Evolutionary conservation across 495 filamentous ascomycete genomes (phyloP), one percentile per base, ranked within the genome.

Genomic region (Annulohypoxylon nitens): DNA sequence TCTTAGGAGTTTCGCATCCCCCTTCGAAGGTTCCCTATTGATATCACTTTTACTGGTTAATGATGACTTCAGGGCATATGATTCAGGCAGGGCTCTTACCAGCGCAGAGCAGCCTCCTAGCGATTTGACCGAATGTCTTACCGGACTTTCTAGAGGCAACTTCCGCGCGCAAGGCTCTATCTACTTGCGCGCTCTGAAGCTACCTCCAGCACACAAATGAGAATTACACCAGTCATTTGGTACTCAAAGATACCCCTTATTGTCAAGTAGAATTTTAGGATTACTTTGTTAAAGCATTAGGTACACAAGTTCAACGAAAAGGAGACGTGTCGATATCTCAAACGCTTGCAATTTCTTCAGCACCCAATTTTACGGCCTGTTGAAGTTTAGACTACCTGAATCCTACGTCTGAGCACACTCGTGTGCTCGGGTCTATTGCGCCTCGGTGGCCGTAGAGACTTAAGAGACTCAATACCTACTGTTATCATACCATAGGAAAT

Each of bases 341-440:
- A 60, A 61, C 26, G 50, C 26, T 59, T 30, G 26, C 33, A 57
- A 60, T 50, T 55, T 18, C 39, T 39, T 45, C 30, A 48, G 51
- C 53, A 41, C 51, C 16, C 55, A 60, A 60, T 63, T 30, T 39
- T 61, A 58, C 47, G 34, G 7, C 30, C 58, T 59, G 47, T 33
- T 34, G 50, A 55, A 61, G n/a, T 30, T 54, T 55, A 61, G 34
- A 65, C 33, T 9, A 41, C 14, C 54, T 53, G 25, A 64, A 34
- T 37, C 50, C 53, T 53, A 70, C 55, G 65, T 69, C 71, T 64
- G 71, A 65, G 71, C 61, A 53, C 66, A 57, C 57, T 23, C 66
- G 26, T 30, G 26, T 55, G 50, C 48, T 36, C 45, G 26, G 61
- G 61, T 54, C 48, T 61, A 36, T 25, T 25, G 43, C 14, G 30